Percentiles rank a stretch among this genome's conserved stretches.
Evolutionary conservation across 805 yeast genomes (phyloP).

Genomic region (Yarrowia sp.): DNA sequence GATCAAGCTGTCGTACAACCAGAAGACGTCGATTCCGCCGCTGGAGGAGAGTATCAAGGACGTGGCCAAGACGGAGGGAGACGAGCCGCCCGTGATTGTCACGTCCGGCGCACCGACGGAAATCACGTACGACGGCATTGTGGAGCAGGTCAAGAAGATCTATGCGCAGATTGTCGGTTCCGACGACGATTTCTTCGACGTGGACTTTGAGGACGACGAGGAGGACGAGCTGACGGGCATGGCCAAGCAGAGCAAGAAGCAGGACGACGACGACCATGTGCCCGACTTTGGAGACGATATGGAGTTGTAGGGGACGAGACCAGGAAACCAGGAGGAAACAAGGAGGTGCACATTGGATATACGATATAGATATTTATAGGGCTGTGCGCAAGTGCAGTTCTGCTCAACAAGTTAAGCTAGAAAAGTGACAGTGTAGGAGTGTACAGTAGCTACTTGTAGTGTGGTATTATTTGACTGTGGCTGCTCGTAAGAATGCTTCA

Average conservation of each 20-base stretch:
- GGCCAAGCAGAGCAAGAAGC: slow-evolving; percentile 31
- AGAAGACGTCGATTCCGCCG: slow-evolving; percentile 49
- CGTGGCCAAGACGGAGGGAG: slow-evolving; percentile 11
- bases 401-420: slow-evolving; percentile 19
- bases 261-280: slow-evolving; percentile 41
- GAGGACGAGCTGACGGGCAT: slow-evolving; percentile 51
- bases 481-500: too few species aligned
- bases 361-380: slow-evolving; percentile 30
- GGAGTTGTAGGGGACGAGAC: slow-evolving; percentile 42
- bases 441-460: too few species aligned
- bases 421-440: too few species aligned
- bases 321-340: neutral
- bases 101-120: slow-evolving; percentile 53
- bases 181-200: slow-evolving; percentile 94
- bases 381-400: slow-evolving; percentile 3
- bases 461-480: too few species aligned
- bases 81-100: neutral
- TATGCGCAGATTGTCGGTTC: slow-evolving; percentile 86
- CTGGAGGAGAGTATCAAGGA: slow-evolving; percentile 36
- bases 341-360: neutral
- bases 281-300: slow-evolving; percentile 46
- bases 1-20: slow-evolving; percentile 67
- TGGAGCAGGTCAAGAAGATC: slow-evolving; percentile 77
- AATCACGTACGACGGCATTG: slow-evolving; percentile 87
- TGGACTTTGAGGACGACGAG: slow-evolving; percentile 95